Conservation (phyloP, 352 stramenopile species). For the Globisporangium orthogonon region DNA sequence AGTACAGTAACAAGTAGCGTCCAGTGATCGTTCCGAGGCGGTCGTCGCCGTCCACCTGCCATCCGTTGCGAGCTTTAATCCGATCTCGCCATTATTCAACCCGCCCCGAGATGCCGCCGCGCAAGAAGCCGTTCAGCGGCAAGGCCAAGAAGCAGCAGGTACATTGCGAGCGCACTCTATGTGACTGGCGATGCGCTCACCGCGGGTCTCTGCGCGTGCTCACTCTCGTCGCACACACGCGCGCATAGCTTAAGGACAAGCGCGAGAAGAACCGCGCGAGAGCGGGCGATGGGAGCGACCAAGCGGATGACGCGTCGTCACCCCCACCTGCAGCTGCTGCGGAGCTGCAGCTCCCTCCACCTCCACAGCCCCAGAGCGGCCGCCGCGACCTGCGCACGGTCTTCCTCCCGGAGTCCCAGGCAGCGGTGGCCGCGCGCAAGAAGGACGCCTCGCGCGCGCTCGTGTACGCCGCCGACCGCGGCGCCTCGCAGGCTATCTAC, state of each 20-base stretch:
- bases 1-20: too few species aligned
- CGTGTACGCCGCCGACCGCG: constrained; percentile 47
- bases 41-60: too few species aligned
- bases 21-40: too few species aligned
- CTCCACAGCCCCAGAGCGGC: constrained; percentile 1
- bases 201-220: too few species aligned
- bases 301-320: too few species aligned
- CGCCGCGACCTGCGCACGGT: constrained; percentile 56
- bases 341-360: not conserved
- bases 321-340: not conserved
- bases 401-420: constrained; percentile 56
- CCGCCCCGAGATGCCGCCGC: constrained; percentile 21
- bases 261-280: constrained; percentile 50
- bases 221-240: not conserved
- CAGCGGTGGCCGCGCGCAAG: constrained; percentile 54
- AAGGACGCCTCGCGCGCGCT: constrained; percentile 59
- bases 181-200: not conserved
- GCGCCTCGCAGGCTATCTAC: constrained; percentile 74
- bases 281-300: constrained; percentile 9
- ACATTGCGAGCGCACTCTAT: too few species aligned
- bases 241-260: constrained; percentile 58
- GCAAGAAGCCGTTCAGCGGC: constrained; percentile 82
- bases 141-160: constrained; percentile 88
- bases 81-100: too few species aligned
- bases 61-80: too few species aligned